A percentile compares a stretch with the other conserved stretches of the same genome.
phyloP scores from a whole-genome alignment of 2,329 filamentous ascomycete species.

The Xylariaceae sp. region DNA sequence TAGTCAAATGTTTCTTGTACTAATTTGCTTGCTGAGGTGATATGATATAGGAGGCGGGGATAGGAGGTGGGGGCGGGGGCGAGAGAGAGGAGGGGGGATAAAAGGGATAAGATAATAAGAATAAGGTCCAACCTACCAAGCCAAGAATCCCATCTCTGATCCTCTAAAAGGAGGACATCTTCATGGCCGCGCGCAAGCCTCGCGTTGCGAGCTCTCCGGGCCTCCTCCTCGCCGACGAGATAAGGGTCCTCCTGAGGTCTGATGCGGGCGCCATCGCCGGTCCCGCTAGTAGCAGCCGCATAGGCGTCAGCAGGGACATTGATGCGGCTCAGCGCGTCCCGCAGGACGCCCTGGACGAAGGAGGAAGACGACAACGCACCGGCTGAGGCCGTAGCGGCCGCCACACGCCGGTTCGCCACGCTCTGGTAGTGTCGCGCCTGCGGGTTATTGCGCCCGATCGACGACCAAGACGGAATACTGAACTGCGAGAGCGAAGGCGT shows the following conservation, averaged over 20 bases:
- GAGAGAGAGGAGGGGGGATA: neutral
- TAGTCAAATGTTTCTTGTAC: neutral
- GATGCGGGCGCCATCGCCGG: conserved; percentile 26
- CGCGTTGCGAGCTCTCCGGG: conserved; percentile 50
- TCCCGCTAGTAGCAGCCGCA: conserved; percentile 9
- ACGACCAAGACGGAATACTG: conserved; percentile 55
- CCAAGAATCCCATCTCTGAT: conserved; percentile 57
- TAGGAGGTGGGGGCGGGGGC: neutral
- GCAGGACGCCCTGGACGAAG: conserved; percentile 25
- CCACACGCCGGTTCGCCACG: conserved; percentile 58
- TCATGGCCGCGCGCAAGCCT: conserved; percentile 53
- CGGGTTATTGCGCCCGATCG: conserved; percentile 42
- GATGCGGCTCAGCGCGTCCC: conserved; percentile 26
- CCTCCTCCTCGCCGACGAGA: conserved; percentile 61
- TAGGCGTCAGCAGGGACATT: conserved; percentile 17
- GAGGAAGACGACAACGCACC: conserved; percentile 20
- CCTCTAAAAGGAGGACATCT: conserved; percentile 51
- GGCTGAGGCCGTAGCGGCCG: conserved; percentile 33
- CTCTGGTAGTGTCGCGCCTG: conserved; percentile 57
- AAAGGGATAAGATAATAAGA: neutral
- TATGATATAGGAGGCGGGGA: neutral
- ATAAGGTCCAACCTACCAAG: conserved; percentile 41
- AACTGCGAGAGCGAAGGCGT: conserved; percentile 44
- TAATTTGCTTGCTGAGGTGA: neutral
- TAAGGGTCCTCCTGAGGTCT: conserved; percentile 61